phyloP scores from a whole-genome alignment of 2,329 filamentous ascomycete genomes.

The Stenocarpella maydis region DNA sequence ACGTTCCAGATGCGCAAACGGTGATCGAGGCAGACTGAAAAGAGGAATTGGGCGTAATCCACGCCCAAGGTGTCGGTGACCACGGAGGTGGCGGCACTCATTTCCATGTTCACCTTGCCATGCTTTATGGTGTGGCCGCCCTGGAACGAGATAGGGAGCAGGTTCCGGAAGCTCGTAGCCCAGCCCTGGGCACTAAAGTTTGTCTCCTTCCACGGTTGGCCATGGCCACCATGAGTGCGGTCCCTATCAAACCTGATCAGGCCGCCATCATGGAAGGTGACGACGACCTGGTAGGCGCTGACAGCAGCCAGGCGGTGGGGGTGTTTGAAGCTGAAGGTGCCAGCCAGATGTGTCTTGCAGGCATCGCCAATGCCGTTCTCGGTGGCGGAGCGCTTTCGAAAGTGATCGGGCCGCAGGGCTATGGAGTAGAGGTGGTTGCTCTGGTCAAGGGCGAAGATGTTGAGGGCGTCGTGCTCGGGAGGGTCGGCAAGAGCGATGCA shows the following conservation, averaged over 20 bases:
- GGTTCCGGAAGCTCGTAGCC: slow-evolving; percentile 70
- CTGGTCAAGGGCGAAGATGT: slow-evolving; percentile 80
- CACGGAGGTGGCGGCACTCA: slow-evolving; percentile 72
- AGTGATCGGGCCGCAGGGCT: slow-evolving; percentile 82
- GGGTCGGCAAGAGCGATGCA: slow-evolving; percentile 87
- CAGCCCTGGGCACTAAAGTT: slow-evolving; percentile 79
- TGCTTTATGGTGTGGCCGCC: slow-evolving; percentile 70
- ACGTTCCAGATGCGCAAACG: slow-evolving; percentile 90
- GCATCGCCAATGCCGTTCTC: slow-evolving; percentile 79
- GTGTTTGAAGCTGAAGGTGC: slow-evolving; percentile 78
- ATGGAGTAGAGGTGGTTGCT: slow-evolving; percentile 85
- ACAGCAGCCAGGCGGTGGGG: slow-evolving; percentile 84
- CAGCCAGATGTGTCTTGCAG: slow-evolving; percentile 77
- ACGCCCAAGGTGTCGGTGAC: slow-evolving; percentile 61
- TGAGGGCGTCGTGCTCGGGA: slow-evolving; percentile 78
- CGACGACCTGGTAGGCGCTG: slow-evolving; percentile 75
- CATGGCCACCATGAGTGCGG: slow-evolving; percentile 53
- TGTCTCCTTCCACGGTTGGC: slow-evolving; percentile 71
- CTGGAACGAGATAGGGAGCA: slow-evolving; percentile 74
- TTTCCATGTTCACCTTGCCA: slow-evolving; percentile 71
- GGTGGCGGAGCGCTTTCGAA: slow-evolving; percentile 72
- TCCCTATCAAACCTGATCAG: slow-evolving; percentile 75
- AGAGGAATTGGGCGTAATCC: slow-evolving; percentile 62
- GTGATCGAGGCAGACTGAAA: slow-evolving; percentile 90
- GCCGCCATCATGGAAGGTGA: slow-evolving; percentile 82